phyloP scores from a whole-genome alignment of 345 rosid species.

The Balakata baccata region DNA sequence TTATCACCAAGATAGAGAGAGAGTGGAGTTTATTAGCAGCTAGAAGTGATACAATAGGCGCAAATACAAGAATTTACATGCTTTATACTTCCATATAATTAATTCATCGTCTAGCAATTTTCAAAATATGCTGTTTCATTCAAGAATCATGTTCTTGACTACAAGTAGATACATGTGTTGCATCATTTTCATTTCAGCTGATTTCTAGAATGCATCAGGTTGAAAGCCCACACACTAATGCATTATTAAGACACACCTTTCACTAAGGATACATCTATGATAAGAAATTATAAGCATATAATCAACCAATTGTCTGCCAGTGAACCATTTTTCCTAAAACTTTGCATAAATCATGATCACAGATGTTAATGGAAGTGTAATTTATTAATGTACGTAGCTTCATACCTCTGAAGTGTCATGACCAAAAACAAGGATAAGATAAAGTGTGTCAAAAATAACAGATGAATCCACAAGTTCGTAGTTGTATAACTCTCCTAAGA shows the following conservation, averaged over 20 bases:
- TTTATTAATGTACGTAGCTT: not conserved
- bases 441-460: constrained; percentile 90
- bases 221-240: not conserved
- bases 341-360: not conserved
- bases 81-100: not conserved
- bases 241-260: not conserved
- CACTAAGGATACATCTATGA: not conserved
- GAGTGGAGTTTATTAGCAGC: not conserved
- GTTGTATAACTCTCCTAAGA: constrained; percentile 96
- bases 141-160: not conserved
- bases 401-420: constrained; percentile 82
- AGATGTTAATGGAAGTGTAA: not conserved
- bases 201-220: not conserved
- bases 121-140: not conserved
- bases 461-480: constrained; percentile 97
- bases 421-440: constrained; percentile 74
- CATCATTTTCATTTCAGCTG: not conserved
- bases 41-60: not conserved
- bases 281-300: not conserved
- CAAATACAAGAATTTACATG: not conserved
- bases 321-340: not conserved
- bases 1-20: not conserved
- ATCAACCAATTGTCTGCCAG: not conserved
- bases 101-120: not conserved
- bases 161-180: not conserved